A percentile compares a stretch with the other conserved stretches of the same genome.
Conservation (phyloP, 345 rosid genomes). For the Citrus trifoliata region DNA sequence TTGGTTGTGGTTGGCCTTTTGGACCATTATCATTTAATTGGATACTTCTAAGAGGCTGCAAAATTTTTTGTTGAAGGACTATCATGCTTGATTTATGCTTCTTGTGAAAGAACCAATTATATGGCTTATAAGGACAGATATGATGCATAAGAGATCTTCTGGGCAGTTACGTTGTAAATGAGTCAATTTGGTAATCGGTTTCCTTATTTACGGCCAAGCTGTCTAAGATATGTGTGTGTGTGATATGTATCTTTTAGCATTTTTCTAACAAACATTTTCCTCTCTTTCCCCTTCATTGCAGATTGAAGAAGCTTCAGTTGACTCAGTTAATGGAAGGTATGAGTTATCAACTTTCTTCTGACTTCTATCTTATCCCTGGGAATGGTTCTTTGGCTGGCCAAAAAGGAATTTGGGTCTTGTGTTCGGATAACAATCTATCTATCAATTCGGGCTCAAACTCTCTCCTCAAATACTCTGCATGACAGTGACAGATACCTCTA, state of each 20-base stretch:
- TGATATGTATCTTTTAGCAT: neutral
- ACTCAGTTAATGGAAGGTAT: slow-evolving; percentile 37
- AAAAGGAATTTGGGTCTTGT: neutral
- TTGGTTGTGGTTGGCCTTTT: slow-evolving; percentile 6
- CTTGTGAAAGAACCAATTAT: slow-evolving; percentile 11
- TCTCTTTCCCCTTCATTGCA: slow-evolving; percentile 16
- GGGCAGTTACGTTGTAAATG: neutral
- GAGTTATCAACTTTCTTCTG: slow-evolving; percentile 5
- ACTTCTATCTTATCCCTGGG: neutral
- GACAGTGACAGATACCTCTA: neutral
- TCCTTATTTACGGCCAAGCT: neutral
- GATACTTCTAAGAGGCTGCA: slow-evolving; percentile 3
- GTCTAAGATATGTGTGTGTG: neutral
- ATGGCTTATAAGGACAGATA: slow-evolving; percentile 15
- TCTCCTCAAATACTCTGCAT: neutral
- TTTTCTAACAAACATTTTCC: neutral
- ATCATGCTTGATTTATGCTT: slow-evolving; percentile 4
- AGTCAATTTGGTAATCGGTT: slow-evolving; percentile 9
- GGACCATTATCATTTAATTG: neutral
- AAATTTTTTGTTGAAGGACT: slow-evolving; percentile 3
- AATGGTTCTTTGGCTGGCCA: neutral
- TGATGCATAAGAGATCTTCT: slow-evolving; percentile 8
- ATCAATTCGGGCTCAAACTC: neutral
- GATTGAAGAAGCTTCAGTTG: slow-evolving; percentile 30
- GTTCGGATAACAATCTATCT: neutral